Evolutionary conservation across 441 rosid genomes (phyloP).

Genomic region (Raphanus hybrid): DNA sequence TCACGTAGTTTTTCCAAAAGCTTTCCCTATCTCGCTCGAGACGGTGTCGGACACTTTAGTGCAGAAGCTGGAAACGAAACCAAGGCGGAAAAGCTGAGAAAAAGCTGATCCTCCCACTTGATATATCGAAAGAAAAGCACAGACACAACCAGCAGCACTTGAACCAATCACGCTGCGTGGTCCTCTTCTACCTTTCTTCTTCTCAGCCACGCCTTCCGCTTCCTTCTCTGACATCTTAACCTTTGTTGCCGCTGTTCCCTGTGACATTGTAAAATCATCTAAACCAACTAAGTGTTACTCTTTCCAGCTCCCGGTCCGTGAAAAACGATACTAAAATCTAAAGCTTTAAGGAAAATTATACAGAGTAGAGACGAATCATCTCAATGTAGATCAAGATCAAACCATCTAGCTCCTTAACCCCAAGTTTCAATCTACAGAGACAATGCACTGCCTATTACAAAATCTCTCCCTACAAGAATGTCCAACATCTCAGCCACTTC

Average conservation of each 20-base stretch:
- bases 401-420: background rate
- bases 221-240: constrained; percentile 96
- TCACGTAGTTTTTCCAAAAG: constrained; percentile 94
- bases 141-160: constrained; percentile 91
- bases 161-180: constrained; percentile 96
- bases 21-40: constrained; percentile 39
- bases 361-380: background rate
- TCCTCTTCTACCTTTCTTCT: constrained; percentile 83
- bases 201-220: constrained; percentile 53
- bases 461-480: background rate
- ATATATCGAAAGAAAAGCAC: constrained; percentile 74
- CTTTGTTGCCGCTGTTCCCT: constrained; percentile 96
- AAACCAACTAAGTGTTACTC: background rate
- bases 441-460: no score
- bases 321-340: background rate
- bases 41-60: constrained; percentile 94
- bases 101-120: constrained; percentile 66
- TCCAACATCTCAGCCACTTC: background rate
- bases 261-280: background rate
- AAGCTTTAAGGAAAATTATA: background rate
- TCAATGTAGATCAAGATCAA: constrained; percentile 8
- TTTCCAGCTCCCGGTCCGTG: background rate
- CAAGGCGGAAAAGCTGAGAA: constrained; percentile 75
- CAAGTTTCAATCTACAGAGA: no score
- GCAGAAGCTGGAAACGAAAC: constrained; percentile 92